These are phyloP conservation scores for Viola pubescens DNA, from an alignment of 441 rosid species.

Conservation along the genomic window DNA sequence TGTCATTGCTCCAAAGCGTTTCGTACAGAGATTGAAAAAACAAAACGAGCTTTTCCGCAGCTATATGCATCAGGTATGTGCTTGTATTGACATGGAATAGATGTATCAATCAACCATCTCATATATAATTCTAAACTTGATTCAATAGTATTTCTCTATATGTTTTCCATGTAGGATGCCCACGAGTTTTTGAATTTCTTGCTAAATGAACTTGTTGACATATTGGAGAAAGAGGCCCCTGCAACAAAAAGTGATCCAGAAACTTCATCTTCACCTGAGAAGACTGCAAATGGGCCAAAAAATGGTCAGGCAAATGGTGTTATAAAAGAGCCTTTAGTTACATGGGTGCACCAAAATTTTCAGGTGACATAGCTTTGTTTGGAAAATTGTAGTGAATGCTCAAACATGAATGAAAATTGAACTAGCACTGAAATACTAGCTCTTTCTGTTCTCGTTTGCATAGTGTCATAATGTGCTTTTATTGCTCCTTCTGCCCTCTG, in stretches of 20 bases:
- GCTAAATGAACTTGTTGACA: slow-evolving; percentile 91
- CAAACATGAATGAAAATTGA: neutral
- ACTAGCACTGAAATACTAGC: neutral
- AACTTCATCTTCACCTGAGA: slow-evolving; percentile 62
- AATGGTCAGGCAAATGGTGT: slow-evolving; percentile 52
- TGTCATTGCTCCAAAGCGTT: slow-evolving; percentile 96
- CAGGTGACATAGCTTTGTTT: slow-evolving; percentile 41
- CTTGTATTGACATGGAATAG: neutral
- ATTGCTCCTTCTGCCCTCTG: neutral
- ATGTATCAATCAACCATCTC: neutral
- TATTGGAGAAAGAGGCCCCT: slow-evolving; percentile 81
- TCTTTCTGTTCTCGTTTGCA: neutral
- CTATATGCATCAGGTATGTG: slow-evolving; percentile 92
- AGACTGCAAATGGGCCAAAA: slow-evolving; percentile 60
- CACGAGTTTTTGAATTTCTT: slow-evolving; percentile 89
- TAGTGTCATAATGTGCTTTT: neutral
- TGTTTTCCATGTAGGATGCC: slow-evolving; percentile 57
- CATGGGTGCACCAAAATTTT: slow-evolving; percentile 93
- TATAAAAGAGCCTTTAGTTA: slow-evolving; percentile 70
- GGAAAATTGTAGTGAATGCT: neutral
- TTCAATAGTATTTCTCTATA: slow-evolving; percentile 6
- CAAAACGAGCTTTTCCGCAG: slow-evolving; percentile 98
- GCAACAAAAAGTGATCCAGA: slow-evolving; percentile 65
- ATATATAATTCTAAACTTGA: neutral
- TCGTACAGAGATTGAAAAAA: slow-evolving; percentile 93